Base-by-base conservation (phyloP, 2,329 filamentous ascomycete genomes). In the Calonectria hawksworthii region DNA sequence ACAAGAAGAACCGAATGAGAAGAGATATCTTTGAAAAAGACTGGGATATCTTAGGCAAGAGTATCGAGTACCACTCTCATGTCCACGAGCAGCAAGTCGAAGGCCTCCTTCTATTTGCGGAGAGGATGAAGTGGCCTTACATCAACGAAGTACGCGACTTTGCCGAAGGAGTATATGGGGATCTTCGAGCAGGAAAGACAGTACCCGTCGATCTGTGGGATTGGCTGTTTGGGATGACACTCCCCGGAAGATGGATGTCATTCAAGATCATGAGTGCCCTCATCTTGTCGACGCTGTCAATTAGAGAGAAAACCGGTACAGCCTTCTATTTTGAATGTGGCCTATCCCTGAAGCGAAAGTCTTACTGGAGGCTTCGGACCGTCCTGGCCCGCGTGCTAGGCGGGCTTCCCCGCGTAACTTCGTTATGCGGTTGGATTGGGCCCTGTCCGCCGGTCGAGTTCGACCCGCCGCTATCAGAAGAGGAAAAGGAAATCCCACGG, bases 351-450 rank as follows among this genome's bases (percentile, higher is more conserved):
- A 63, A 44, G 9, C 13, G 47, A 16, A 54, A 51, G 10, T 73
- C 73, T 0, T 75, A 75, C 34, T 75, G 73, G 73, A 65, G 69
- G 36, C 47, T 59, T 10, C 36, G 64, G 7, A 69, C 56, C 26
- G 73, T 75, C 2, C 51, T 75, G 36, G 73, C 59, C 6, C 50
- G 73, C 28, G 73, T 73, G 1, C 64, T 75, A 36, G 73, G 73
- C 21, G 26, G 70, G 16, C 50, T 73, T 1, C 70, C 68, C 7
- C 65, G 65, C 14, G 64, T 66, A 8, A 41, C 38, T 9, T 36
- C 64, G n/a, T 50, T 66, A 0, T 73, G 70, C 44, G 73, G 73
- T 3, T 75, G 73, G 73, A 34, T 75, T 34, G 73, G 73, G 2
- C 73, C 73, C 32, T 75, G 73, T 36, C 65, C 73, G 7, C 64